Conservation (phyloP, 257 asterid genomes). For the Lycium barbarum region DNA sequence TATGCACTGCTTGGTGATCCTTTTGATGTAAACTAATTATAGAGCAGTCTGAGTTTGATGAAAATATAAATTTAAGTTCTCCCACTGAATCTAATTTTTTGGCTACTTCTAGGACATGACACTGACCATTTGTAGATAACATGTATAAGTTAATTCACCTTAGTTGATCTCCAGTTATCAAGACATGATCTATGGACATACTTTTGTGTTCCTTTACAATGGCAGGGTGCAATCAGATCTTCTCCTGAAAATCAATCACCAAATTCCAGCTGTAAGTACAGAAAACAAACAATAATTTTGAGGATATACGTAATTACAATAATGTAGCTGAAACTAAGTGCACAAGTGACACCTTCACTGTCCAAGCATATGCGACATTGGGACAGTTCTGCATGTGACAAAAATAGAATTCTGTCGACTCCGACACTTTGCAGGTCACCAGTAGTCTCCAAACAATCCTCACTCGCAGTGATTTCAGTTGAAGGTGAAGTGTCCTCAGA, state of each 20-base stretch:
- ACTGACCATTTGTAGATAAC: not conserved
- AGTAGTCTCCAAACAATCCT: constrained; percentile 54
- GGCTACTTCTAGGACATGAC: constrained; percentile 15
- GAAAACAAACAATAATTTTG: constrained; percentile 20
- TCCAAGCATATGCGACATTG: constrained; percentile 99
- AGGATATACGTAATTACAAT: constrained; percentile 4
- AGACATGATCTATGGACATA: constrained; percentile 97
- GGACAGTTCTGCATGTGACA: constrained; percentile 75
- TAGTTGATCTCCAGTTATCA: constrained; percentile 99
- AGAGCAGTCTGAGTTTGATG: constrained; percentile 17
- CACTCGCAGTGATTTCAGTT: constrained; percentile 75
- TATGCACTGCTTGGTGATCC: not conserved
- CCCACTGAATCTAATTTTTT: not conserved
- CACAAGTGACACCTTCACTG: constrained; percentile 64
- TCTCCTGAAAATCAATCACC: constrained; percentile 62
- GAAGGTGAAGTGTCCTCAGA: constrained; percentile 69
- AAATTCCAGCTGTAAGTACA: constrained; percentile 18
- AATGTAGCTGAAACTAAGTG: constrained; percentile 12
- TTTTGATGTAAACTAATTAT: constrained; percentile 7
- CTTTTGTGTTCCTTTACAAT: constrained; percentile 98
- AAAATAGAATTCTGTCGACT: constrained; percentile 56
- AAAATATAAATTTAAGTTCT: constrained; percentile 2
- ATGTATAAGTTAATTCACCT: constrained; percentile 52
- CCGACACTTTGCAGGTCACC: constrained; percentile 52
- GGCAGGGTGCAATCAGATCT: constrained; percentile 98